Evolutionary conservation across 108 stramenopile species (phyloP), one percentile per base, ranked within the genome.

Genomic region (Skeletonema potamos): DNA sequence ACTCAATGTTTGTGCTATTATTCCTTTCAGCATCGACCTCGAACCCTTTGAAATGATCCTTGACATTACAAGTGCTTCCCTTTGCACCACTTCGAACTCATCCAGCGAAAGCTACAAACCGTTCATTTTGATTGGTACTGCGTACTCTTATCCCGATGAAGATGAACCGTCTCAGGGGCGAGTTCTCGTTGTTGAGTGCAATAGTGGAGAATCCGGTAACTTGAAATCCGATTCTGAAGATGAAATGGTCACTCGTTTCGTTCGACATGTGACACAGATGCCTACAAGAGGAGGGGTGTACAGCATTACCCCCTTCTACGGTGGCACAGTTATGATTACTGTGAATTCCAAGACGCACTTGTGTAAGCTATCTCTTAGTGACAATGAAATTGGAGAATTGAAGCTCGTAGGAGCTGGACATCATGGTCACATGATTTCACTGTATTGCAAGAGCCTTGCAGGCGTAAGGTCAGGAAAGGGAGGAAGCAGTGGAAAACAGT

Each of bases 351-450:
- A 96, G 71, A 92, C 91, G 22, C 82, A 83, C 26, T 37, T 91
- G 7, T 89, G 81, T 32, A 64, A 81, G 26, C 66, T 93, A 32
- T 46, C 63, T 15, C 65, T 72, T 26, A 81, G 80, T 20, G 80
- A 76, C 12, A 75, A 70, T 29, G 82, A 83, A 43, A 77, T 69
- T 3, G 33, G 72, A 22, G 79, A 82, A 26, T 64, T 89, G 1
- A 59, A 61, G 24, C 71, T 80, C 28, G 79, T 88, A 1, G 89
- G 89, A 10, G 65, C 87, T 64, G 93, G 94, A 6, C 96, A 96
- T 73, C 94, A 96, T 82, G 98, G 96, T 20, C 96, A 98, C 87
- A 96, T 97, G 72, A 73, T 98, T 56, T 96, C 93, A 51, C 84
- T 98, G 9, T 90, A 85, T 72, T 87, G 98, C 37, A 85, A 91